These are phyloP conservation scores for Gliomastix tumulicola DNA, from an alignment of 2,329 filamentous ascomycete genomes.

Conservation along the genomic window DNA sequence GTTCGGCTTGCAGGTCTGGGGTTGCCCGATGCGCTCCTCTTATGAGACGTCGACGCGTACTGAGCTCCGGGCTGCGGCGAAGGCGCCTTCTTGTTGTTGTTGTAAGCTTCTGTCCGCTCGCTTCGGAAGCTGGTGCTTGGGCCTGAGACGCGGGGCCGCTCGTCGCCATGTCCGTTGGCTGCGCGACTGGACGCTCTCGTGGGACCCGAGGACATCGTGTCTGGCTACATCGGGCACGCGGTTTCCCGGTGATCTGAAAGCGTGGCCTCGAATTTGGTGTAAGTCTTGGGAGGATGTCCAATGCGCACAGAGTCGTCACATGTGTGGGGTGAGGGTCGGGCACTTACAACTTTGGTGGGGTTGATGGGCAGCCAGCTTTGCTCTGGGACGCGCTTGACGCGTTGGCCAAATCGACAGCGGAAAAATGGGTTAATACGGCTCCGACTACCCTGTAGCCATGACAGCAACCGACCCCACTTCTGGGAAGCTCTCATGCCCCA, in stretches of 20 bases:
- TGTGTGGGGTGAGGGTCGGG: too few relatives aligned
- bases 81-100: constrained; percentile 15
- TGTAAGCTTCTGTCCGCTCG: constrained; percentile 25
- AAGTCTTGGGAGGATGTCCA: too few relatives aligned
- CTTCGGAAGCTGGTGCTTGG: constrained; percentile 23
- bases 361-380: too few relatives aligned
- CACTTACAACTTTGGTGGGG: too few relatives aligned
- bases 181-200: constrained; percentile 34
- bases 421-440: too few relatives aligned
- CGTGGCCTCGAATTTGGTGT: too few relatives aligned
- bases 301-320: too few relatives aligned
- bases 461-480: too few relatives aligned
- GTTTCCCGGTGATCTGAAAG: too few relatives aligned
- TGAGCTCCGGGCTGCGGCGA: constrained; percentile 24
- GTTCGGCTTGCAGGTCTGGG: constrained; percentile 41
- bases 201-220: constrained; percentile 32
- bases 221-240: constrained; percentile 12
- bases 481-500: constrained; percentile 3
- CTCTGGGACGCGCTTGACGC: too few relatives aligned
- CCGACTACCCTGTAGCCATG: too few relatives aligned
- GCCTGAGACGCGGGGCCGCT: constrained; percentile 27
- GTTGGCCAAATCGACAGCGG: too few relatives aligned
- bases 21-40: constrained; percentile 51
- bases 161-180: constrained; percentile 29
- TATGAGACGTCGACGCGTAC: constrained; percentile 39